Evolutionary conservation across 176 grass and related monocot species (phyloP).

Genomic region (Bothriochloa decipiens): DNA sequence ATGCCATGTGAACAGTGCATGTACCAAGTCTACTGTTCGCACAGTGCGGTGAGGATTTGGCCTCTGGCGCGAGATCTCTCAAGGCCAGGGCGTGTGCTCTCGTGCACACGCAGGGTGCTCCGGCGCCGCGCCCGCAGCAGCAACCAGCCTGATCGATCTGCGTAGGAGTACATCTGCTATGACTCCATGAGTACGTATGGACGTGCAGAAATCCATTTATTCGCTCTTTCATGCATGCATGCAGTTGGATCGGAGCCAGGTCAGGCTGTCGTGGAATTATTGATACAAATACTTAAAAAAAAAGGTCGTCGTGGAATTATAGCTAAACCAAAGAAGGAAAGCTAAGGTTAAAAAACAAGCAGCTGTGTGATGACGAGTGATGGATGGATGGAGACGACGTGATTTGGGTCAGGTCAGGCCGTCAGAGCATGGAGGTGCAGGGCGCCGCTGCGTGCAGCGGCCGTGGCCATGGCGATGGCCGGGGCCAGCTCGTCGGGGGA

Average conservation of each 20-base stretch:
- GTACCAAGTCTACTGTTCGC: slow-evolving; percentile 2
- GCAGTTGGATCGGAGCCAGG: neutral
- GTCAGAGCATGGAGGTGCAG: neutral
- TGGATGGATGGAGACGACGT: slow-evolving; percentile 44
- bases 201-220: neutral
- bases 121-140: neutral
- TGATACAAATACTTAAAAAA: too few species aligned
- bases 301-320: too few species aligned
- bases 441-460: neutral
- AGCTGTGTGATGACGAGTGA: neutral
- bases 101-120: too few species aligned
- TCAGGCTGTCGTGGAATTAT: too few species aligned
- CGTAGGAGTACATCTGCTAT: neutral
- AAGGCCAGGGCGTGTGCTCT: neutral
- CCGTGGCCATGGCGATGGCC: neutral
- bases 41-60: slow-evolving; percentile 23
- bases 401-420: slow-evolving; percentile 51
- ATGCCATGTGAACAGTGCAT: too few species aligned
- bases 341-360: neutral
- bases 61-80: slow-evolving; percentile 16
- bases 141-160: neutral
- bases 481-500: neutral
- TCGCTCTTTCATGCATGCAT: neutral
- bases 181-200: too few species aligned
- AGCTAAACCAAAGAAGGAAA: slow-evolving; percentile 19